Evolutionary conservation across 768 basidiomycete species (phyloP), one percentile per base, ranked within the genome.

Genomic region (Vararia minispora): DNA sequence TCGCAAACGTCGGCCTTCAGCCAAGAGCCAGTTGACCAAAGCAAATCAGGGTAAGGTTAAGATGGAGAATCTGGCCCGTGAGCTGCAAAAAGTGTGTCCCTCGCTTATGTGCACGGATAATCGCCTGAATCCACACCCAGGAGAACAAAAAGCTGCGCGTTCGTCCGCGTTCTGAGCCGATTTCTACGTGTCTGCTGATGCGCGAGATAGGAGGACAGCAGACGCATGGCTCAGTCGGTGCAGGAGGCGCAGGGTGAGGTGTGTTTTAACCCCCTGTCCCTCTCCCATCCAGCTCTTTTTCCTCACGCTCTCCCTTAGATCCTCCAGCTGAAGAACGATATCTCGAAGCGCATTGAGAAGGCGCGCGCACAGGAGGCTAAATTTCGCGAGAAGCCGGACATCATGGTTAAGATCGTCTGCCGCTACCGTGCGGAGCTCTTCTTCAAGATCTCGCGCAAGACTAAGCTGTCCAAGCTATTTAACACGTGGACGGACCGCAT

Each of bases 391-490:
- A 76, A 75, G 68, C 83, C 84, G n/a, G 84, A 91, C 54, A 85
- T 90, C 43, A 79, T 89, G 36, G 76, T 90, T 61, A 89, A 87
- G 56, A 85, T 91, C 47, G 66, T 82, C 35, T 90, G 87, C 58
- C 79, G 81, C 49, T 89, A 89, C 55, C 82, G 88, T 31, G 85
- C 87, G 4, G 87, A 91, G 52, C 69, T 91, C 28, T 88, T 85
- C 65, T 91, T 91, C 74, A 90, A 88, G 59, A 86, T 91, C 47
- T 85, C 84, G 7, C 80, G 88, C 56, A 89, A 89, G 61, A 87
- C 84, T 20, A 89, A 87, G 55, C 66, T 91, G 24, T 76, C 79
- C 39, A 71, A 81, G 39, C 66, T 90, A 40, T 87, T 90, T 58
- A 80, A 76, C 50, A 82, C 86, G 22, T 90, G 87, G 86, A 86